Base-by-base conservation (phyloP, 192 early-diverging fungal genomes). In the Dissophora ornata region DNA sequence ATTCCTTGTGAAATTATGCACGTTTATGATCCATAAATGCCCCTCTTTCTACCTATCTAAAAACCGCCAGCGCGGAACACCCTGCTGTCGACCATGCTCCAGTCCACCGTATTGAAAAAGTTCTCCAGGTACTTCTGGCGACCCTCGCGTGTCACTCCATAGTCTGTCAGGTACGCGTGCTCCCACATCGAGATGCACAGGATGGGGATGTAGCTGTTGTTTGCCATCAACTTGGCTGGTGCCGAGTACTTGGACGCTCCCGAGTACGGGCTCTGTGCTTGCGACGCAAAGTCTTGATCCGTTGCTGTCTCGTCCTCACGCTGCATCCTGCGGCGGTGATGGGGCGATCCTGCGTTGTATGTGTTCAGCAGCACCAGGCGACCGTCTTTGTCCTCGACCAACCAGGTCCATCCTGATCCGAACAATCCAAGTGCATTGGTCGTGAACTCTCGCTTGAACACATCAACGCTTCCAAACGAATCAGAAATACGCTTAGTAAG, bases 391-490 rank as follows among this genome's bases (percentile, higher is more conserved):
- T 79, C 68, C 62, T 69, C 60, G n/a, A 71, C 75, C 40, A 69
- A 50, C 81, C 81, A 82, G n/a, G 81, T 82, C 81, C 81, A 82
- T 66, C 81, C 81, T 5, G 75, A 82, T 38, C 81, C 81, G 54
- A 82, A 82, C 52, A 82, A 32, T 44, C 69, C 81, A 25, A 82
- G 55, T 3, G 81, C 81, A 34, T 64, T 79, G 54, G 53, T 66
- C 16, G 59, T 70, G 57, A 82, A 82, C 62, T 82, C 63, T 25
- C 58, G 40, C 62, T 73, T 82, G 61, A 73, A 64, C n/a, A 69
- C 51, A 38, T 64, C 62, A 19, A 62, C 49, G 28, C 58, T 64
- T 33, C 65, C 71, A 62, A 74, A 74, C 16, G 58, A 65, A 12
- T 62, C 66, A 5, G 57, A 8, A 26, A 77, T 32, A 26, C 59